Base-by-base conservation (phyloP, 352 stramenopile species). In the Blastocystis sp. region DNA sequence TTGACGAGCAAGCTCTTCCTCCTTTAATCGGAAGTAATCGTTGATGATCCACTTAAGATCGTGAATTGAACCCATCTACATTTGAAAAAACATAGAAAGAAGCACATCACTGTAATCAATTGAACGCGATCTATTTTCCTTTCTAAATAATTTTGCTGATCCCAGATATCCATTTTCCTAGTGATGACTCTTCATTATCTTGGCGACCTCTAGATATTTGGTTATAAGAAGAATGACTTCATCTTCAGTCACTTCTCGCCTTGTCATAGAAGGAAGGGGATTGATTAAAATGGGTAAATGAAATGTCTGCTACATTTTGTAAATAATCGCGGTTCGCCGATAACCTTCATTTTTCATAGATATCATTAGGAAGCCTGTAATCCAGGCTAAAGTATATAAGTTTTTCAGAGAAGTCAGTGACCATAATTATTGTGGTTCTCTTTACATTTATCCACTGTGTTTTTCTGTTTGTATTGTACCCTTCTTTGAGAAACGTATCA, bases 81-180 rank as follows among this genome's bases (percentile, higher is more conserved):
- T 20, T 24, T n/a, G 13, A 13, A 24, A 59, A 11, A 4, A 3
- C 1, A 1, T 24, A 20, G 2, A 81, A 34, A 37, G 8, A 13
- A 6, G 8, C 13, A 81, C 70, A 39, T 81, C 68, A 18, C 47
- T n/a, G 26, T 64, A 81, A 39, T 81, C 70, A 64, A 81, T 81
- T 7, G 45, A 39, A 11, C 30, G 4, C 0, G 41, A 30, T 34
- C 20, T 37, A 39, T 81, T 81, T 43, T 81, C 70, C 26, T 62
- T 81, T 26, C 50, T 62, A 26, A 81, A 81, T n/a, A 65, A 18
- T 18, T 65, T 81, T 43, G 30, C 41, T 3, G 70, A 63, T 20
- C 65, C 65, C 18, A 37, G 24, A 65, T 66, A 81, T 18, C 70
- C 70, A 45, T 81, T 81, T 2, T 81, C 70, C 70, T 81, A 50